A percentile compares a stretch with the other conserved stretches of the same genome.
Conservation (phyloP, 352 stramenopile genomes). For the Globisporangium heterothallicum region DNA sequence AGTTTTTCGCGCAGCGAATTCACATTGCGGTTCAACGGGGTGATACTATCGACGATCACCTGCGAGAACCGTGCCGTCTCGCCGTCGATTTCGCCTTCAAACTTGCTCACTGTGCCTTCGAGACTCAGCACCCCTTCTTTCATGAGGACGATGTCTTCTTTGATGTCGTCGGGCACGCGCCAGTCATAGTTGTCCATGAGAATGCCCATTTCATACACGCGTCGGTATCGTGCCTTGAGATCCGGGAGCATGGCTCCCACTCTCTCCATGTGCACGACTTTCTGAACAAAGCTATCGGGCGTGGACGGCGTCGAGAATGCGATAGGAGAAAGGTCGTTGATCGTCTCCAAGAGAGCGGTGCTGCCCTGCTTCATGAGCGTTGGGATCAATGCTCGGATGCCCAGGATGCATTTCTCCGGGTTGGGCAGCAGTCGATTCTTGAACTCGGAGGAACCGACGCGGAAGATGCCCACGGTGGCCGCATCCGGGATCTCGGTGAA, state of each 20-base stretch:
- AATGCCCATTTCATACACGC: slow-evolving; percentile 82
- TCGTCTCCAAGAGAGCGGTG: slow-evolving; percentile 69
- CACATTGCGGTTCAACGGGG: slow-evolving; percentile 62
- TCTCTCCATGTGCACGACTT: slow-evolving; percentile 85
- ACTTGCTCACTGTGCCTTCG: slow-evolving; percentile 85
- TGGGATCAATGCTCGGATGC: slow-evolving; percentile 78
- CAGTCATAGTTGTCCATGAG: slow-evolving; percentile 92
- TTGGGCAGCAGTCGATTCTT: slow-evolving; percentile 87
- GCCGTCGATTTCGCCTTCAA: slow-evolving; percentile 88
- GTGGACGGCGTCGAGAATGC: slow-evolving; percentile 67
- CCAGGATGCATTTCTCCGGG: slow-evolving; percentile 82
- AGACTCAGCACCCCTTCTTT: slow-evolving; percentile 89
- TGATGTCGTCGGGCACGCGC: slow-evolving; percentile 89
- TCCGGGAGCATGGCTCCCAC: slow-evolving; percentile 58
- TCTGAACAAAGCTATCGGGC: slow-evolving; percentile 79
- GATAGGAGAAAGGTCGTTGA: slow-evolving; percentile 81
- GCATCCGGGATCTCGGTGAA: slow-evolving; percentile 84
- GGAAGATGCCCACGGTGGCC: slow-evolving; percentile 90
- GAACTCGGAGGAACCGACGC: slow-evolving; percentile 85
- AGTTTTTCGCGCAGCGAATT: slow-evolving; percentile 77
- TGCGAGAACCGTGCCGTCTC: slow-evolving; percentile 90
- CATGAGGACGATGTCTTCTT: slow-evolving; percentile 92
- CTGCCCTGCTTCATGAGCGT: slow-evolving; percentile 88
- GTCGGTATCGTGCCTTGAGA: slow-evolving; percentile 63
- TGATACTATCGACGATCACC: slow-evolving; percentile 87